A percentile compares a stretch with the other conserved stretches of the same genome.
Conservation (phyloP, 306 rosid genomes). For the Cicer cuneatum region DNA sequence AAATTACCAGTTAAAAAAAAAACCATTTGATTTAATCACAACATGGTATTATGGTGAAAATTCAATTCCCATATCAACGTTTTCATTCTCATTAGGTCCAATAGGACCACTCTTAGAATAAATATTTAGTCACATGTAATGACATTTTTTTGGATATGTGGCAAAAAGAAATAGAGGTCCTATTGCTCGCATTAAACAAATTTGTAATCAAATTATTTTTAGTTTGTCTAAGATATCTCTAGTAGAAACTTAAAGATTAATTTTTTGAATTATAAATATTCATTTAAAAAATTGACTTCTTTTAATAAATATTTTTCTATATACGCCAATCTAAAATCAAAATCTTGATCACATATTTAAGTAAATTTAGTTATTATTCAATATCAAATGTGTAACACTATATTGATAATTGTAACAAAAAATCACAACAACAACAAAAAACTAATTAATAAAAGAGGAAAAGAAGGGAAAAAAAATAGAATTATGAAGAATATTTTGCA, state of each 20-base stretch:
- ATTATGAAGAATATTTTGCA: constrained; percentile 48
- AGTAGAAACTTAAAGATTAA: too few relatives aligned
- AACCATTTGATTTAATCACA: constrained; percentile 29
- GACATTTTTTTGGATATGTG: constrained; percentile 49
- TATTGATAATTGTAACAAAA: constrained; percentile 47
- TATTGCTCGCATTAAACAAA: constrained; percentile 37
- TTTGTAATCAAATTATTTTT: too few relatives aligned
- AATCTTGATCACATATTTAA: too few relatives aligned
- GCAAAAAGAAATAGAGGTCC: constrained; percentile 47
- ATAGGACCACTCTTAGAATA: not conserved
- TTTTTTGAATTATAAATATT: too few relatives aligned
- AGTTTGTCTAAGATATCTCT: too few relatives aligned
- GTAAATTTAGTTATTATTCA: too few relatives aligned
- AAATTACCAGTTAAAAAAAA: not conserved
- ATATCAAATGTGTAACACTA: too few relatives aligned
- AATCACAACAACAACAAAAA: constrained; percentile 57
- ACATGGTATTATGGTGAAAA: not conserved
- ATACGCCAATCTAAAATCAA: too few relatives aligned
- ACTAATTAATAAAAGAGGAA: constrained; percentile 44
- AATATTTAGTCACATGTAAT: constrained; percentile 50
- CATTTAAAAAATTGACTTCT: too few relatives aligned
- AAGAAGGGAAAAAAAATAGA: constrained; percentile 34
- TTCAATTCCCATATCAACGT: constrained; percentile 10
- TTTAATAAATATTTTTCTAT: too few relatives aligned
- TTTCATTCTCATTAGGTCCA: constrained; percentile 20